Base-by-base conservation (phyloP, 2,329 filamentous ascomycete species). In the Clonostachys rosea region DNA sequence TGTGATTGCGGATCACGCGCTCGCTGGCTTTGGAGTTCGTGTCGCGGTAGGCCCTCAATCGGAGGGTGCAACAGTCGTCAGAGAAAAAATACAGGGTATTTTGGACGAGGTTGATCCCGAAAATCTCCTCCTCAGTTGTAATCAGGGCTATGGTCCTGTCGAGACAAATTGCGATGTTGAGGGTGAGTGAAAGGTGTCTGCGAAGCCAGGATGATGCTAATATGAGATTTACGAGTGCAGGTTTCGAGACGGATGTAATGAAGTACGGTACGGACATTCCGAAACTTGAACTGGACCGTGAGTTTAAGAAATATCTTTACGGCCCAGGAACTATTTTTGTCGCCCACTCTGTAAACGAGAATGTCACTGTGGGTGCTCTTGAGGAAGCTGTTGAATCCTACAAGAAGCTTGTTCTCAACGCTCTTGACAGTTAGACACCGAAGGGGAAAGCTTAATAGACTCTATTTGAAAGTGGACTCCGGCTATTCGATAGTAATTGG, bases 251-350 rank as follows among this genome's bases (percentile, higher is more conserved):
- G 0, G 82, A 87, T 44, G 84, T 87, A 0, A 89, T 91, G 42
- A 96, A 95, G 63, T 97, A 97, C 59, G 92, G 91, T 12, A 97
- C 94, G 1, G 92, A 97, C 65, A 84, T 96, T 20, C 88, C 91
- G 2, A 84, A 90, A 56, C 66, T 96, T 42, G 67, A 80, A 34
- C 10, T 30, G 9, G 9, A 30, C 24, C 83, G 89, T 10, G 74
- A 84, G 45, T 82, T 89, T 53, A 83, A 74, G 11, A 76, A 75
- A 49, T 87, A 86, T 56, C 69, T 87, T 13, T 87, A 86, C 59
- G 83, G 83, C 0, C 83, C 83, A 1, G 83, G 83, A 1, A 86
- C 74, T 50, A 96, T 97, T 50, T 74, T 94, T 35, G 89, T 96
- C 33, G 92, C 92, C 6, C 92, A 97, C 62, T 87, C 86, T 1